phyloP scores from a whole-genome alignment of 2,329 filamentous ascomycete species.

The Celoporthe dispersa region DNA sequence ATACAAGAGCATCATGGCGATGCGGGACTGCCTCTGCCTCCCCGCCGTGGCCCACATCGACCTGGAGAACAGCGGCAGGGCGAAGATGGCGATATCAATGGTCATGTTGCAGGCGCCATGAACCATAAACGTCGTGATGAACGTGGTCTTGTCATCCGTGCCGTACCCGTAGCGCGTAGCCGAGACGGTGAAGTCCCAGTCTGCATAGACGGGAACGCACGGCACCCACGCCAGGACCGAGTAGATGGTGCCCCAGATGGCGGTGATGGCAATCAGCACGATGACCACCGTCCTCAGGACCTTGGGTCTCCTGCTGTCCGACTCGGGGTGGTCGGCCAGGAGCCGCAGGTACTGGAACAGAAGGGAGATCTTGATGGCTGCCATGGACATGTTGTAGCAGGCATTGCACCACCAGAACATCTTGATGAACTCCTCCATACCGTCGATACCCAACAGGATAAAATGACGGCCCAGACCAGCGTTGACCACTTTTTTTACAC shows the following conservation, averaged over 20 bases:
- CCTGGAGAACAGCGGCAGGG: slow-evolving; percentile 23
- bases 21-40: slow-evolving; percentile 14
- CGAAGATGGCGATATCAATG: slow-evolving; percentile 24
- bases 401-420: slow-evolving; percentile 31
- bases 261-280: slow-evolving; percentile 30
- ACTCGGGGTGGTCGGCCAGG: slow-evolving; percentile 30
- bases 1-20: slow-evolving; percentile 22
- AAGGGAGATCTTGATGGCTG: slow-evolving; percentile 34
- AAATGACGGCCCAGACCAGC: slow-evolving; percentile 22
- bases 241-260: slow-evolving; percentile 33
- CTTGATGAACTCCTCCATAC: slow-evolving; percentile 24
- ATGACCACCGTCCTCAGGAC: slow-evolving; percentile 30
- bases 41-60: slow-evolving; percentile 26
- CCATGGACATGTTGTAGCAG: slow-evolving; percentile 33
- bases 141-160: slow-evolving; percentile 7
- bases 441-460: slow-evolving; percentile 12
- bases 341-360: slow-evolving; percentile 37
- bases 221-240: slow-evolving; percentile 34
- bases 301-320: slow-evolving; percentile 23
- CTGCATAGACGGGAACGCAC: slow-evolving; percentile 30
- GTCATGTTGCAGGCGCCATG: slow-evolving; percentile 27
- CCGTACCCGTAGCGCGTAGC: slow-evolving; percentile 23
- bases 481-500: slow-evolving; percentile 17
- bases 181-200: slow-evolving; percentile 30
- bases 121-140: slow-evolving; percentile 20